phyloP scores from a whole-genome alignment of 2,329 filamentous ascomycete species.

The Samsoniella hepiali region DNA sequence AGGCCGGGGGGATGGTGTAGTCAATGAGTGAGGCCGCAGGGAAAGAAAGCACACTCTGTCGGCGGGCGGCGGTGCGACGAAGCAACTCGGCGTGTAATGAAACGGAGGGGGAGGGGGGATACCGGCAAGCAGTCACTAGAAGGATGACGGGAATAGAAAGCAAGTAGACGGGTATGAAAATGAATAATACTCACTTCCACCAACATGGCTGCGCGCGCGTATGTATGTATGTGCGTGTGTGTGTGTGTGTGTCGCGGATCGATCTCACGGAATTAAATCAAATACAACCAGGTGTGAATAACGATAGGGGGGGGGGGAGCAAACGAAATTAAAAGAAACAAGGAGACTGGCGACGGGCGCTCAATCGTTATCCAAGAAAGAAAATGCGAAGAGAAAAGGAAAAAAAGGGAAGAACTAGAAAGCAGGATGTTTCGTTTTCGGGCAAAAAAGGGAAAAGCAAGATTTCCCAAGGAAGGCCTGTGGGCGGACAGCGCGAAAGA shows the following conservation, averaged over 20 bases:
- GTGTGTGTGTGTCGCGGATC: conserved; percentile 3
- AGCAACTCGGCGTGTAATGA: conserved; percentile 7
- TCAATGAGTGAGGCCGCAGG: conserved; percentile 15
- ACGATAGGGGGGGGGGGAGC: background rate
- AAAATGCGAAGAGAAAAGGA: background rate
- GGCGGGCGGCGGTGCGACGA: background rate
- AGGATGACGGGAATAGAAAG: background rate
- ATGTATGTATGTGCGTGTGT: background rate
- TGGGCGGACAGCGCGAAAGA: background rate
- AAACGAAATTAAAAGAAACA: conserved; percentile 3
- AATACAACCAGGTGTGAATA: background rate
- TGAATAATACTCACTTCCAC: conserved; percentile 34
- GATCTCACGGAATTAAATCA: conserved; percentile 1
- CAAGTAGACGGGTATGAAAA: conserved; percentile 19
- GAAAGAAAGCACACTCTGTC: background rate
- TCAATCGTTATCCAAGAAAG: conserved; percentile 12
- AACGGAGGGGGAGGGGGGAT: background rate
- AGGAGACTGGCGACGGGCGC: background rate
- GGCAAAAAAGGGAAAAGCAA: conserved; percentile 6
- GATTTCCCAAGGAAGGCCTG: background rate
- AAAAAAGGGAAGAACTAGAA: background rate
- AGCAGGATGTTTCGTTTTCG: conserved; percentile 7
- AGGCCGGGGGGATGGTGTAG: background rate
- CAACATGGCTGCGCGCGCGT: conserved; percentile 29
- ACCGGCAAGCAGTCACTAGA: background rate